Percentiles rank a stretch among this genome's conserved stretches.
Conservation (phyloP, 164 flowering plant species). For the Piper longum region DNA sequence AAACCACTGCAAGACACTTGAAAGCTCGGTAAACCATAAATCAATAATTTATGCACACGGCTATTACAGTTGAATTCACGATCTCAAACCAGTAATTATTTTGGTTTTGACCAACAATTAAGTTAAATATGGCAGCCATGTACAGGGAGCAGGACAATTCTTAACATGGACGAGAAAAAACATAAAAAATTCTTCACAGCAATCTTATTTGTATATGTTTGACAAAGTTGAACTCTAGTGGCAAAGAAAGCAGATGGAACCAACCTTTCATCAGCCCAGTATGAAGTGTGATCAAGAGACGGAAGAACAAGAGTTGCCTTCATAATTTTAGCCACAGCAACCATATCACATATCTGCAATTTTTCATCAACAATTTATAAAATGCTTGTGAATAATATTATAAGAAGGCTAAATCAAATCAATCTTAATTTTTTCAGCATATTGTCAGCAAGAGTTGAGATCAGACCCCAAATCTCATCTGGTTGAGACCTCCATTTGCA, state of each 20-base stretch:
- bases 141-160: too few species aligned
- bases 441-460: neutral
- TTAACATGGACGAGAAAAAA: too few species aligned
- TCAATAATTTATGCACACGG: neutral
- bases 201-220: too few species aligned
- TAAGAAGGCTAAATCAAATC: neutral
- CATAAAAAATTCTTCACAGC: too few species aligned
- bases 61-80: neutral
- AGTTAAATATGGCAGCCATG: too few species aligned
- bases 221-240: neutral
- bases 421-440: too few species aligned
- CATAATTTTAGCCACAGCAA: constrained; percentile 87
- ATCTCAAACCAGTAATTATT: too few species aligned
- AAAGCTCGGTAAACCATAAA: neutral
- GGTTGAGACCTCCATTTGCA: constrained; percentile 99
- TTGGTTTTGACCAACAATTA: too few species aligned
- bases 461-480: constrained; percentile 99
- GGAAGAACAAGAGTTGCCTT: constrained; percentile 99
- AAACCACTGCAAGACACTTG: constrained; percentile 60
- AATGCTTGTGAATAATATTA: neutral
- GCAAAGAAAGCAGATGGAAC: neutral
- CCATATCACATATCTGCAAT: constrained; percentile 99
- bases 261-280: constrained; percentile 96
- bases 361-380: constrained; percentile 33
- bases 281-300: constrained; percentile 93